These are phyloP conservation scores for Sonneratia alba DNA, from an alignment of 345 rosid species.

Conservation along the genomic window DNA sequence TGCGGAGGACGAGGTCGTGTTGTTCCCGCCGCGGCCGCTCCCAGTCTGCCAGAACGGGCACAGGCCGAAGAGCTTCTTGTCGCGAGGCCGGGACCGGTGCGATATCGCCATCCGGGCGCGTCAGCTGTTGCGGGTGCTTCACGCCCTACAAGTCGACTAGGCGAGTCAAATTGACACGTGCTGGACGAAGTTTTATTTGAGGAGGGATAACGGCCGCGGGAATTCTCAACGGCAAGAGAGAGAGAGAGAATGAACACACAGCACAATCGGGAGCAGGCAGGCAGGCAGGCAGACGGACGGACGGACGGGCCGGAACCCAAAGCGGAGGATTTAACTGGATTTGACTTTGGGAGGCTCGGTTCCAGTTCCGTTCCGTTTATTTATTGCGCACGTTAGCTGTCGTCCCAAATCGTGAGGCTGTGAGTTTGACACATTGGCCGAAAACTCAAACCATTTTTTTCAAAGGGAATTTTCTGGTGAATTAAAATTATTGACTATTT, in stretches of 20 bases:
- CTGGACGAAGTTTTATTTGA: background rate
- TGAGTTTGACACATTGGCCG: too few species aligned
- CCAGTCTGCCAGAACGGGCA: slow-evolving; percentile 71
- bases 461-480: too few species aligned
- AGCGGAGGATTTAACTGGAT: slow-evolving; percentile 1
- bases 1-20: slow-evolving; percentile 36
- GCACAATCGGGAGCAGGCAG: background rate
- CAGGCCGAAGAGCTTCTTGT: slow-evolving; percentile 46
- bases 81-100: slow-evolving; percentile 32
- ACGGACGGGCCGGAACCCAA: slow-evolving; percentile 22
- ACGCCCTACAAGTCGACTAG: background rate
- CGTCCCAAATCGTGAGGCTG: too few species aligned
- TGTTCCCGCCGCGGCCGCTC: slow-evolving; percentile 2
- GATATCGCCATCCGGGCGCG: slow-evolving; percentile 40
- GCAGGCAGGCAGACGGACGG: background rate
- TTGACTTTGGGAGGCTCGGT: background rate
- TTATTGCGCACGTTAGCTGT: too few species aligned
- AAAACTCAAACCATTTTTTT: too few species aligned
- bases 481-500: too few species aligned
- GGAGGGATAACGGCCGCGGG: background rate
- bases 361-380: too few species aligned
- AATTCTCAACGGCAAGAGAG: background rate
- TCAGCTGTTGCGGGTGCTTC: background rate
- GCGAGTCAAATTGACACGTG: background rate
- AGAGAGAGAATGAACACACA: too few species aligned